Evolutionary conservation across 495 filamentous ascomycete species (phyloP).

Genomic region (Saxophila tyrrhenica): DNA sequence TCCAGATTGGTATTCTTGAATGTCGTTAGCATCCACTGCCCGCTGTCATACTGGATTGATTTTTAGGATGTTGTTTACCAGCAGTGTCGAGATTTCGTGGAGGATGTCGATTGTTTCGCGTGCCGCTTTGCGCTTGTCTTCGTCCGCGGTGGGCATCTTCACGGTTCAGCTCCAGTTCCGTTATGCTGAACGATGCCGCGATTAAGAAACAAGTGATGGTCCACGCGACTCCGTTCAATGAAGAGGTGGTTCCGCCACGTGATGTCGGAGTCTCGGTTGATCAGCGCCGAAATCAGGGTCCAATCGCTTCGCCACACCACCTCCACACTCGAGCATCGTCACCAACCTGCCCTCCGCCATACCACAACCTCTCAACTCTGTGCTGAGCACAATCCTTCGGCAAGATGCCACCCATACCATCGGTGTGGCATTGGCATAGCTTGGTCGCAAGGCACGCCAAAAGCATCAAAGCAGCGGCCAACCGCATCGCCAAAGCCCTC

Average conservation of each 20-base stretch:
- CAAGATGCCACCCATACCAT: slow-evolving; percentile 21
- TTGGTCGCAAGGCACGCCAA: slow-evolving; percentile 12
- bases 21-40: background rate
- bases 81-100: slow-evolving; percentile 79
- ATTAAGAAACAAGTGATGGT: too few relatives aligned
- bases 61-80: too few relatives aligned
- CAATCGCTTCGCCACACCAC: background rate
- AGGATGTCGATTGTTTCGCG: slow-evolving; percentile 92
- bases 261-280: background rate
- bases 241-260: background rate
- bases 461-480: slow-evolving; percentile 13
- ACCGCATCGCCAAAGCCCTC: slow-evolving; percentile 20
- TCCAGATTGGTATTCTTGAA: slow-evolving; percentile 82
- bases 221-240: background rate
- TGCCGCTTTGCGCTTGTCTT: slow-evolving; percentile 77
- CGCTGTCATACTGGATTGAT: too few relatives aligned
- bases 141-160: slow-evolving; percentile 24
- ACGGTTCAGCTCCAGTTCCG: too few relatives aligned
- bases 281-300: background rate
- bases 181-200: too few relatives aligned
- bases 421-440: slow-evolving; percentile 18
- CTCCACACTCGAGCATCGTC: background rate
- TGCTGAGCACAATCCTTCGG: background rate
- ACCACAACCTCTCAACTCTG: slow-evolving; percentile 1
- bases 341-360: background rate